Evolutionary conservation across 2,329 filamentous ascomycete species (phyloP), one percentile per base, ranked within the genome.

Genomic region (Thielaviopsis populi): DNA sequence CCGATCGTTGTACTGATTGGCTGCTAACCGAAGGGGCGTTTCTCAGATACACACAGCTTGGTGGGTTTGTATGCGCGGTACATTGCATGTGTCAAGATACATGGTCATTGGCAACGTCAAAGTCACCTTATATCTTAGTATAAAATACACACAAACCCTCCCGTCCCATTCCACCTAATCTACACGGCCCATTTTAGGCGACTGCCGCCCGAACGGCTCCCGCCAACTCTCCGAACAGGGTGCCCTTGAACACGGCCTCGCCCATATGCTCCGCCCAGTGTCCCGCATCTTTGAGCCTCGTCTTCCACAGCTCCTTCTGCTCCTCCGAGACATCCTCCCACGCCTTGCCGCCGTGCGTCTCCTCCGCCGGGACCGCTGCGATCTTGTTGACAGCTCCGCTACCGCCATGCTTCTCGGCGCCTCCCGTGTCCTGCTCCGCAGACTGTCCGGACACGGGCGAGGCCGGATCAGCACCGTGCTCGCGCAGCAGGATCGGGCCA

Each of bases 231-330:
- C 84, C 82, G 74, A 95, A 95, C 67, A 95, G 75, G 40, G 95
- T 81, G 2, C 88, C 87, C 74, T 85, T 84, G 68, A 95, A 80
- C 37, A 94, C 82, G 10, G 78, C 79, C 76, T 92, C 89, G 2
- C 88, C 88, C 78, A 92, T 88, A 43, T 83, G 79, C 71, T 86
- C 84, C n/a, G 82, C 82, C 89, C 89, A 95, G 68, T 90, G 83
- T 0, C 89, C 89, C 0, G 88, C 85, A 63, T 85, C 79, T 63
- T 78, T 77, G 42, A 95, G 78, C 70, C 80, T 82, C 68, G 80
- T 74, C 74, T 84, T 89, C 90, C 90, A 95, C 19, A 77, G 75
- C 61, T 77, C 75, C 71, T 82, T 82, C 72, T 91, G 82, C 63
- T 81, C 74, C 13, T 79, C 76, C 5, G 77, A 77, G 54, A 95